Evolutionary conservation across 1,284 basidiomycete genomes (phyloP).

Genomic region (Megacollybia platyphylla): DNA sequence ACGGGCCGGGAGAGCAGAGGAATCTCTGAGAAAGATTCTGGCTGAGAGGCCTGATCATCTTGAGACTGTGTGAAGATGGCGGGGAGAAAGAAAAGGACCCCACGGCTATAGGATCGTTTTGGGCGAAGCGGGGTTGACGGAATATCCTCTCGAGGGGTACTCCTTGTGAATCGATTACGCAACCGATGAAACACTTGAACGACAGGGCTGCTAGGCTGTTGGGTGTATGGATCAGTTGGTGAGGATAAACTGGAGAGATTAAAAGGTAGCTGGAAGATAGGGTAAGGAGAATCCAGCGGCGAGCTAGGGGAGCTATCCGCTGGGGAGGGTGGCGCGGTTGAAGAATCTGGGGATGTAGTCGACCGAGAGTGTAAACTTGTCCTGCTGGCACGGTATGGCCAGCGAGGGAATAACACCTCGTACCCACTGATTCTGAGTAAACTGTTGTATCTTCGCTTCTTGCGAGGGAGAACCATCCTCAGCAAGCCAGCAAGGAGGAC

Average conservation of each 20-base stretch:
- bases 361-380: constrained; percentile 60
- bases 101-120: constrained; percentile 32
- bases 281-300: not conserved
- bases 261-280: not conserved
- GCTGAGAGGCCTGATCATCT: constrained; percentile 26
- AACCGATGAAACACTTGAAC: constrained; percentile 41
- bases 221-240: constrained; percentile 15
- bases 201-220: constrained; percentile 25
- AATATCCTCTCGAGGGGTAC: constrained; percentile 19
- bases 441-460: constrained; percentile 37
- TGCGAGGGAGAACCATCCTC: constrained; percentile 44
- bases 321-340: constrained; percentile 22
- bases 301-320: not conserved
- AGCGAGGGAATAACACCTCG: constrained; percentile 62
- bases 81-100: constrained; percentile 70
- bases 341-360: constrained; percentile 35
- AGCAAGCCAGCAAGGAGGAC: constrained; percentile 60
- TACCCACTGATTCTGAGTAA: constrained; percentile 57
- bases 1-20: not conserved
- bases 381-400: constrained; percentile 52
- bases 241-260: not conserved
- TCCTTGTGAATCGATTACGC: constrained; percentile 37
- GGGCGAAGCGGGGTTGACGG: constrained; percentile 30
- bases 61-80: constrained; percentile 52
- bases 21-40: not conserved